These are phyloP conservation scores for Salix arbutifolia DNA, from an alignment of 345 rosid species.

Conservation along the genomic window DNA sequence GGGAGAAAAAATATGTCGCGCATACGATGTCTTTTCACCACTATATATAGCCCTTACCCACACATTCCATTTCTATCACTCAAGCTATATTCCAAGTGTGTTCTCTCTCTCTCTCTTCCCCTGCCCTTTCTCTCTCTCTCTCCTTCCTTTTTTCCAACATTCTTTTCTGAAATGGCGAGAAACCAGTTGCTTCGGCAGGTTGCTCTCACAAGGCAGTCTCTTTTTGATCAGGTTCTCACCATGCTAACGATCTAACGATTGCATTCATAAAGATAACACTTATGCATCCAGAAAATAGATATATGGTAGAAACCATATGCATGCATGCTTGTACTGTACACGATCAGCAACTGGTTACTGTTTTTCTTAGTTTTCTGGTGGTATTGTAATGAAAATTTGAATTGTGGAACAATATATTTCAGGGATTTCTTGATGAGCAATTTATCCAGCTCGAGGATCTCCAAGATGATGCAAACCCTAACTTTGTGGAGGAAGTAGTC, in stretches of 20 bases:
- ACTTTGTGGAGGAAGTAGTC: constrained; percentile 69
- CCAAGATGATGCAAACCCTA: constrained; percentile 68
- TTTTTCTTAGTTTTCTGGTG: background rate
- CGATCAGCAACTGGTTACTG: too few species aligned
- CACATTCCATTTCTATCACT: constrained; percentile 3
- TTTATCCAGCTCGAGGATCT: constrained; percentile 64
- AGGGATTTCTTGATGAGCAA: constrained; percentile 70
- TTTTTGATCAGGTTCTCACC: constrained; percentile 57
- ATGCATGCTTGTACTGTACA: background rate
- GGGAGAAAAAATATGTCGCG: constrained; percentile 6
- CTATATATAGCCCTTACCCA: constrained; percentile 23
- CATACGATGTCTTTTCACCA: constrained; percentile 2
- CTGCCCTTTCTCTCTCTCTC: background rate
- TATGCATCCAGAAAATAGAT: too few species aligned
- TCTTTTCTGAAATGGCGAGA: constrained; percentile 27
- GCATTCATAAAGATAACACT: too few species aligned
- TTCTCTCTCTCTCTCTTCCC: background rate
- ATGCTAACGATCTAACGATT: too few species aligned
- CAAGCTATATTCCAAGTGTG: background rate
- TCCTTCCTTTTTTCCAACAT: constrained; percentile 1
- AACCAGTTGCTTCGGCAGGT: constrained; percentile 47
- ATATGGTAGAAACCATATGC: background rate
- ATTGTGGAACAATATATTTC: background rate
- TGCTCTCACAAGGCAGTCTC: constrained; percentile 51
- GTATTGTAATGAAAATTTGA: background rate